phyloP scores from a whole-genome alignment of 306 rosid species.

The Argentina anserina region DNA sequence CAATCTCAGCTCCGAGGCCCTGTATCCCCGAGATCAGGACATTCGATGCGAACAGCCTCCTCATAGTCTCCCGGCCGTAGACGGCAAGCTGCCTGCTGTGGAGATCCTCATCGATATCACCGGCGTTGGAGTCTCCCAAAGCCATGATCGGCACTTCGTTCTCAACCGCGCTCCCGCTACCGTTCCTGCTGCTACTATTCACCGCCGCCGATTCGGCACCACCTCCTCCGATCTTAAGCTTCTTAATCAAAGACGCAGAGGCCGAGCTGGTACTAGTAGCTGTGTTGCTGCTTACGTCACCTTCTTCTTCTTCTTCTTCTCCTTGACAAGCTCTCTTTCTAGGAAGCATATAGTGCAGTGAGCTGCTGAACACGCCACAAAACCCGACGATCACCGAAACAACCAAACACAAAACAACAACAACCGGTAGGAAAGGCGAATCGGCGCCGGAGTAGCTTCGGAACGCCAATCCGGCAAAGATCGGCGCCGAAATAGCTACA shows the following conservation, averaged over 20 bases:
- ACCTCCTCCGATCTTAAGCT: conserved; percentile 50
- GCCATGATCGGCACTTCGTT: conserved; percentile 50
- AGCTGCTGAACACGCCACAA: conserved; percentile 49
- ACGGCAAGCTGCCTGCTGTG: conserved; percentile 97
- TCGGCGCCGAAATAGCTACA: conserved; percentile 16
- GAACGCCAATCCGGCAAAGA: conserved; percentile 24
- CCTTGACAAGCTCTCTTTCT: conserved; percentile 80
- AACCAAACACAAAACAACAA: conserved; percentile 19
- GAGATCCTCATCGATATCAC: conserved; percentile 88
- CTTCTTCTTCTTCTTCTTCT: conserved; percentile 50
- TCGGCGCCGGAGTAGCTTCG: neutral
- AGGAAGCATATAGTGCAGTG: conserved; percentile 94
- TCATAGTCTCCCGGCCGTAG: conserved; percentile 94
- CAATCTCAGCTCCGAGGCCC: conserved; percentile 96
- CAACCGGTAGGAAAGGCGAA: conserved; percentile 19
- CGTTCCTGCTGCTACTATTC: conserved; percentile 23
- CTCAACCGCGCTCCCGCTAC: conserved; percentile 31
- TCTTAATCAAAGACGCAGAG: conserved; percentile 39
- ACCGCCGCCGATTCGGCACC: conserved; percentile 50
- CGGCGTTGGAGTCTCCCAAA: conserved; percentile 44
- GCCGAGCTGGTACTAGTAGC: conserved; percentile 12
- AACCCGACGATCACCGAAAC: conserved; percentile 35
- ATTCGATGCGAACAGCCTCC: conserved; percentile 73
- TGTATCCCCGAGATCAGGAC: conserved; percentile 84
- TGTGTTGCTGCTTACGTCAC: conserved; percentile 19